Conservation (phyloP, 2,329 filamentous ascomycete species). For the Penicillium sp. region DNA sequence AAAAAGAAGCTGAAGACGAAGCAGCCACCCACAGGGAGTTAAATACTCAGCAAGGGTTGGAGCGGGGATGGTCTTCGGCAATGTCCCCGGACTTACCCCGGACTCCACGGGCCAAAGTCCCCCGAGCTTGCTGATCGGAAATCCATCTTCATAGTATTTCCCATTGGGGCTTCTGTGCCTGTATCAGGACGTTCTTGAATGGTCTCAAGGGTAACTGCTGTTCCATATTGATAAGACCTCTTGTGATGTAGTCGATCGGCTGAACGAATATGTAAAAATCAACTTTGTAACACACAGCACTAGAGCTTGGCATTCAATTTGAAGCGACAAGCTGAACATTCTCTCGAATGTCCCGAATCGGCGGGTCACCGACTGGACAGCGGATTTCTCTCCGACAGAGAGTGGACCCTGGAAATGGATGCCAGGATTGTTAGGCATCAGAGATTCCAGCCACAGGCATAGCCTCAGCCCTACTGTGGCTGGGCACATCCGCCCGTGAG, state of each 20-base stretch:
- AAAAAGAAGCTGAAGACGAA: background rate
- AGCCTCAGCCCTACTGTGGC: slow-evolving; percentile 19
- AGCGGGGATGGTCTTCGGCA: slow-evolving; percentile 8
- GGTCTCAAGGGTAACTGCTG: too few species aligned
- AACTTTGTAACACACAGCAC: background rate
- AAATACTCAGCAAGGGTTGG: slow-evolving; percentile 22
- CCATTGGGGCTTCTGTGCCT: background rate
- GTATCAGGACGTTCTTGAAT: too few species aligned
- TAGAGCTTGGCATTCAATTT: background rate
- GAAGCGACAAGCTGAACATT: too few species aligned
- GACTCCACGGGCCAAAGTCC: slow-evolving; percentile 8
- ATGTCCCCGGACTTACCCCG: slow-evolving; percentile 24
- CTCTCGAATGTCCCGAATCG: slow-evolving; percentile 4
- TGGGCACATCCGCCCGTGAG: slow-evolving; percentile 12
- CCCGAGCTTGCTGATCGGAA: background rate
- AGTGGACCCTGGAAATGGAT: background rate
- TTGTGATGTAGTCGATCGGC: too few species aligned
- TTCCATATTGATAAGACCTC: too few species aligned
- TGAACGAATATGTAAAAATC: too few species aligned
- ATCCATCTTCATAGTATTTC: background rate
- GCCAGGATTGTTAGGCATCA: background rate
- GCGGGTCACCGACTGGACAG: slow-evolving; percentile 10
- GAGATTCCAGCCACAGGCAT: background rate
- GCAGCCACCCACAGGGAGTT: slow-evolving; percentile 14
- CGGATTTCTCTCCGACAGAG: slow-evolving; percentile 21